Percentiles rank a stretch among this genome's conserved stretches.
Evolutionary conservation across 305 asterid species (phyloP).

Genomic region (Solanum hybrid): DNA sequence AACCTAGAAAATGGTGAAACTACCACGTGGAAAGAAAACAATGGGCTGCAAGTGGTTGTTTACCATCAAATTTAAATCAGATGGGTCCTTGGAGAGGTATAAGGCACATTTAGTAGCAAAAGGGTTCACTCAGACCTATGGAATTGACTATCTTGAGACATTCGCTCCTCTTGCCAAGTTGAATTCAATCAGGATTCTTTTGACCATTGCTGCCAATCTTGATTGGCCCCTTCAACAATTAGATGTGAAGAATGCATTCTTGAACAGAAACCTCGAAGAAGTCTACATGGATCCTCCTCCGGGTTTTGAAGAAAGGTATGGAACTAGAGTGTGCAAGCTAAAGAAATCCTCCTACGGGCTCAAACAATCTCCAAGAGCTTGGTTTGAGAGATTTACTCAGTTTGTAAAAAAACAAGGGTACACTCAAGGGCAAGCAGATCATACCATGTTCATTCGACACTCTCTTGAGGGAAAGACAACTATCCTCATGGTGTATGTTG

Average conservation of each 20-base stretch:
- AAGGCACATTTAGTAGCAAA: not conserved
- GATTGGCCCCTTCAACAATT: not conserved
- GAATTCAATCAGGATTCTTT: not conserved
- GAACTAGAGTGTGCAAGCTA: not conserved
- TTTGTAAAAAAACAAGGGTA: not conserved
- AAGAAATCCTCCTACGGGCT: not conserved
- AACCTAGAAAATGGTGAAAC: not conserved
- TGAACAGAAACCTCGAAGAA: not conserved
- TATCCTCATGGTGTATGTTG: not conserved
- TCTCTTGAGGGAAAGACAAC: not conserved
- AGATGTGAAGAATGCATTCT: not conserved
- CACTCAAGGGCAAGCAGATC: not conserved
- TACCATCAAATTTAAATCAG: not conserved
- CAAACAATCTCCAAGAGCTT: not conserved
- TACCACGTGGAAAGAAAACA: not conserved
- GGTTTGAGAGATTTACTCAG: not conserved
- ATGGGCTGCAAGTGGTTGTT: not conserved
- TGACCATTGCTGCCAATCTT: not conserved
- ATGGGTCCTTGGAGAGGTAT: not conserved
- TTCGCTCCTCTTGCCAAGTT: not conserved
- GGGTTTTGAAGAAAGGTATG: not conserved
- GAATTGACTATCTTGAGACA: not conserved
- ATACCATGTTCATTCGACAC: not conserved
- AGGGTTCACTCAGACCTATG: not conserved
- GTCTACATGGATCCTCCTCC: not conserved